phyloP scores from a whole-genome alignment of 257 asterid genomes.

The Solanum tarapatanum region DNA sequence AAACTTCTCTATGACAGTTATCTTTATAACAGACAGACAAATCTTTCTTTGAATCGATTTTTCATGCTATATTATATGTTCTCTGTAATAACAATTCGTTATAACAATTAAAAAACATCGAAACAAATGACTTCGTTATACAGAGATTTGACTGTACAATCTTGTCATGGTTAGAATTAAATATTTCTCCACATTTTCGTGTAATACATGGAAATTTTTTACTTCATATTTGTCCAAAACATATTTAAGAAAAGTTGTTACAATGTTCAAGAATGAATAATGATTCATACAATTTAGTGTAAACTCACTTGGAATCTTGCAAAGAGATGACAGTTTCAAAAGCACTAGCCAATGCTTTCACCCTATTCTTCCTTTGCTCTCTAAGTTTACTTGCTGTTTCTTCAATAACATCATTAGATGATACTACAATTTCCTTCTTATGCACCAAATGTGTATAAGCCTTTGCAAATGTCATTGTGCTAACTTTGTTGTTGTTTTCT shows the following conservation, averaged over 20 bases:
- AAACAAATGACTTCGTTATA: neutral
- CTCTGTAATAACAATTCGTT: neutral
- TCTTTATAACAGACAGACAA: neutral
- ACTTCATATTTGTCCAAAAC: neutral
- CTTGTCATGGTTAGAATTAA: neutral
- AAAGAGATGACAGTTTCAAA: slow-evolving; percentile 64
- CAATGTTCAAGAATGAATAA: neutral
- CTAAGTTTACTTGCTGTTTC: slow-evolving; percentile 52
- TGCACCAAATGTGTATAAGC: slow-evolving; percentile 9
- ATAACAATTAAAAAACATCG: neutral
- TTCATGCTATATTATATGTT: neutral
- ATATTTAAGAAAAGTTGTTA: neutral
- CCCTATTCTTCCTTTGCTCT: slow-evolving; percentile 60
- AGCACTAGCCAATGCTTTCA: slow-evolving; percentile 77
- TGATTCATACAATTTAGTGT: neutral
- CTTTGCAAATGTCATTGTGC: slow-evolving; percentile 7
- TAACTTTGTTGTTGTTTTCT: neutral
- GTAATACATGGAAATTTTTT: neutral
- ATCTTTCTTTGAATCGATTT: neutral
- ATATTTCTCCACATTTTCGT: neutral
- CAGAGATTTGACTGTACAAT: neutral
- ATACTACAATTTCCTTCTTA: slow-evolving; percentile 25
- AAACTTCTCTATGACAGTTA: neutral
- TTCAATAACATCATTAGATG: slow-evolving; percentile 61
- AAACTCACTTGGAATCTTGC: slow-evolving; percentile 34